These are phyloP conservation scores for Sporothrix inflata DNA, from an alignment of 2,329 filamentous ascomycete genomes.

Conservation along the genomic window DNA sequence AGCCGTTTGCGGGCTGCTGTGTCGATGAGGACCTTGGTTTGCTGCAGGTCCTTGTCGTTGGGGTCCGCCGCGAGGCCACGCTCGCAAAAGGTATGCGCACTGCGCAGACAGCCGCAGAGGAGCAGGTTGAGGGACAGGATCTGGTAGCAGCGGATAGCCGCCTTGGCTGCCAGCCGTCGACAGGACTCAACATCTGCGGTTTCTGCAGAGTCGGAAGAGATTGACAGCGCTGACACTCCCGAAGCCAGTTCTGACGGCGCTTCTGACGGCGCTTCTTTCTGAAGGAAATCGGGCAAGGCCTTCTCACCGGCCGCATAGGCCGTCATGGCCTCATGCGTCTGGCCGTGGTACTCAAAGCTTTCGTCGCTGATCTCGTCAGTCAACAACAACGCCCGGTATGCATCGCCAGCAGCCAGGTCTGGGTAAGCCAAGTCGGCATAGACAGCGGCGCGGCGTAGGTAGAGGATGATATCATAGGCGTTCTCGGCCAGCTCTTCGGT, in stretches of 20 bases:
- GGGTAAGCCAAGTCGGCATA: conserved; percentile 80
- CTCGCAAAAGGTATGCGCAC: conserved; percentile 66
- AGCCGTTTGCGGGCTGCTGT: conserved; percentile 50
- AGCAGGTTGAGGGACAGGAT: conserved; percentile 61
- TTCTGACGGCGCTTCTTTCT: conserved; percentile 27
- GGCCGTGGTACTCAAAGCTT: conserved; percentile 79
- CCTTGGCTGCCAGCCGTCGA: conserved; percentile 50
- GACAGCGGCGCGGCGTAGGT: conserved; percentile 69
- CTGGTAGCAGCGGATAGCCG: conserved; percentile 62
- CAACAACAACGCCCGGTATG: conserved; percentile 86
- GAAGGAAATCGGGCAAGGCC: conserved; percentile 51
- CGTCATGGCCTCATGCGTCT: conserved; percentile 59
- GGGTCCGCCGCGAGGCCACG: conserved; percentile 62
- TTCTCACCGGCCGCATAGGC: conserved; percentile 40
- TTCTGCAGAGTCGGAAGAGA: not conserved
- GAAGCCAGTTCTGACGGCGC: not conserved
- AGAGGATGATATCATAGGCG: conserved; percentile 66
- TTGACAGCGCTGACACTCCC: not conserved
- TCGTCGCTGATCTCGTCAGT: conserved; percentile 80
- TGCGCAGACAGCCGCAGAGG: conserved; percentile 69
- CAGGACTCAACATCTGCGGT: not conserved
- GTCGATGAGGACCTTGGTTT: conserved; percentile 58
- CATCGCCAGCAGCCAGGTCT: conserved; percentile 86
- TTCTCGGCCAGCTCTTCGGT: conserved; percentile 57
- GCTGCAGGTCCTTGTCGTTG: conserved; percentile 57